A percentile compares a stretch with the other conserved stretches of the same genome.
Evolutionary conservation across 768 basidiomycete species (phyloP).

Genomic region (Psilocybe subaeruginosa): DNA sequence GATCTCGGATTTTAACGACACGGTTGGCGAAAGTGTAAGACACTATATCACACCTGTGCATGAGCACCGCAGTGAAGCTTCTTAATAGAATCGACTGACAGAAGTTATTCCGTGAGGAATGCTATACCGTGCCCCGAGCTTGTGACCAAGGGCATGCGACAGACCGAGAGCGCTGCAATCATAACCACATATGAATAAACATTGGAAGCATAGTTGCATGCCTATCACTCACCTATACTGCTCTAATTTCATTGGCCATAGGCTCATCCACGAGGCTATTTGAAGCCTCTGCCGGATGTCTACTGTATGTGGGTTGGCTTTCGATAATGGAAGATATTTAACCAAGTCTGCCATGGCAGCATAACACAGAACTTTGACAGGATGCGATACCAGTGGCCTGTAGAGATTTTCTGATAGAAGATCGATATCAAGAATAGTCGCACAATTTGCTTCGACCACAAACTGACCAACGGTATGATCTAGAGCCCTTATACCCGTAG

Average conservation of each 20-base stretch:
- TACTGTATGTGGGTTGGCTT: conserved; percentile 57
- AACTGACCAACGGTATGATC: conserved; percentile 76
- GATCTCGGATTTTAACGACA: conserved; percentile 58
- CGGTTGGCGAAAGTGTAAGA: conserved; percentile 68
- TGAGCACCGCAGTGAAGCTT: conserved; percentile 8
- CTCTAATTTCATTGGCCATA: conserved; percentile 67
- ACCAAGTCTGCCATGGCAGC: conserved; percentile 73
- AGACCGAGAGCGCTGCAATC: conserved; percentile 62
- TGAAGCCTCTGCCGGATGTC: conserved; percentile 70
- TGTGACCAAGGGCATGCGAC: conserved; percentile 77
- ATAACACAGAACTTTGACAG: conserved; percentile 66
- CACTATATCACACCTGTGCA: conserved; percentile 45
- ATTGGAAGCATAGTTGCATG: not conserved
- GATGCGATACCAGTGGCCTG: conserved; percentile 53
- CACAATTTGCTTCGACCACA: not conserved
- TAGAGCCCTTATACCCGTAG: conserved; percentile 76
- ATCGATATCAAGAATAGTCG: not conserved
- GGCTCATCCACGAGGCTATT: conserved; percentile 79
- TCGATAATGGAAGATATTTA: conserved; percentile 69
- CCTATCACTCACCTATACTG: conserved; percentile 48
- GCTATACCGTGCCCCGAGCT: conserved; percentile 69
- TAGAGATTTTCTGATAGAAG: conserved; percentile 59
- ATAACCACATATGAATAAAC: not conserved
- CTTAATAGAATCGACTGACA: conserved; percentile 39
- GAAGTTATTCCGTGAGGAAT: conserved; percentile 87